Base-by-base conservation (phyloP, 768 basidiomycete genomes). In the Sarcodon aspratus region DNA sequence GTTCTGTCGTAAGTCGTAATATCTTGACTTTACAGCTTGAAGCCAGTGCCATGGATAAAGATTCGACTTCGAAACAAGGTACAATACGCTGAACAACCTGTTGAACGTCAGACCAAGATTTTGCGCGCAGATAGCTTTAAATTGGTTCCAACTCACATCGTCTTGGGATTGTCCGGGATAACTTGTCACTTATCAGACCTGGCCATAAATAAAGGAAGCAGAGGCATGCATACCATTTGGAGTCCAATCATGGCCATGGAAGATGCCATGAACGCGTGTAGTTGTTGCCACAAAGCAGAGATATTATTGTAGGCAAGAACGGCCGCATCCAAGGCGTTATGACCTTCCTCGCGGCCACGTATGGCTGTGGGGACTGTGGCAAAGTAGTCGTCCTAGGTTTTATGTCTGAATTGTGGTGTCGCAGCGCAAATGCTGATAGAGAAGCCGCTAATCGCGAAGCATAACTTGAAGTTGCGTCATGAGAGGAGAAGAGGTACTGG, bases 261-360 rank as follows among this genome's bases (percentile, higher is more conserved):
- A 79, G 43, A 90, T 75, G 0, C 88, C 87, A 57, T 94, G 89
- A 3, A 89, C 76, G 36, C 89, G 47, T 74, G 72, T 12, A 89
- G 70, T 56, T 93, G 91, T 62, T 94, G 91, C 12, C 91, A 77
- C 21, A 93, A 70, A 7, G 80, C 78, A 0, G 85, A 80, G 27
- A 93, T 79, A 47, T 80, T 85, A 45, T 75, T 83, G 59, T 93
- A 92, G 3, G 85, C 83, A 3, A 89, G 70, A 5, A 91, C 83
- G n/a, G 87, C 88, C 0, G 91, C 91, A 59, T 94, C 90, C 10
- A 91, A 64, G 1, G 89, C 82, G 53, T 92, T 91, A 51, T 70
- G 72, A 1, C 87, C 89, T 61, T 90, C 84, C 88, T n/a, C n/a
- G n/a, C n/a, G n/a, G n/a, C n/a, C 40, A 27, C 40, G 7, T 13